Conservation (phyloP, 2,329 filamentous ascomycete genomes). For the Nemania sp. region DNA sequence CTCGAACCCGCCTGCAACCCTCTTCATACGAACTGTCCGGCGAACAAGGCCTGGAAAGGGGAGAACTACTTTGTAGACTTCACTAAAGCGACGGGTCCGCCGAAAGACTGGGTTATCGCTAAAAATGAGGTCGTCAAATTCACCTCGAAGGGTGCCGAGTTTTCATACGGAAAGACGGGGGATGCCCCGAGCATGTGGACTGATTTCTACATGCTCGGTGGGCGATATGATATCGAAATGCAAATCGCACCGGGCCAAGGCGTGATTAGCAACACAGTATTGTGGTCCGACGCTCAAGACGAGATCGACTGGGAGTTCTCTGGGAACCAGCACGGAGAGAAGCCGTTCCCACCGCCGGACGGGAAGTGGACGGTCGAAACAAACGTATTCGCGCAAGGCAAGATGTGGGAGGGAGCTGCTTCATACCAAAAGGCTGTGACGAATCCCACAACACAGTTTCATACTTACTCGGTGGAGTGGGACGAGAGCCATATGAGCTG, state of each 20-base stretch:
- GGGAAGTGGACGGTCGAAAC: constrained; percentile 35
- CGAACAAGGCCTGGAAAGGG: constrained; percentile 35
- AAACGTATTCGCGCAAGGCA: constrained; percentile 36
- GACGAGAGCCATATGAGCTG: constrained; percentile 36
- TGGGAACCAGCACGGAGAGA: constrained; percentile 38
- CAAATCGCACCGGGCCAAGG: constrained; percentile 39
- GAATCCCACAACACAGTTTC: constrained; percentile 37
- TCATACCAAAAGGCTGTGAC: constrained; percentile 34
- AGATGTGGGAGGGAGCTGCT: constrained; percentile 39
- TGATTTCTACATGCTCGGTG: constrained; percentile 40
- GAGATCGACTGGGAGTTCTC: constrained; percentile 42
- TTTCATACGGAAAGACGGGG: constrained; percentile 35
- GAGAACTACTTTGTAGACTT: constrained; percentile 39
- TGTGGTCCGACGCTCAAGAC: constrained; percentile 40
- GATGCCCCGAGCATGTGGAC: constrained; percentile 40
- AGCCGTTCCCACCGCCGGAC: constrained; percentile 37
- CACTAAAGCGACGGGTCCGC: constrained; percentile 33
- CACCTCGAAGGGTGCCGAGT: constrained; percentile 36
- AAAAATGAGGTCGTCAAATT: constrained; percentile 35
- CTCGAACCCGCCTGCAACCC: constrained; percentile 39
- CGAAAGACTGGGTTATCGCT: constrained; percentile 34
- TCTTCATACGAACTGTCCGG: constrained; percentile 32
- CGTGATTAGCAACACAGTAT: constrained; percentile 34
- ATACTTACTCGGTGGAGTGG: constrained; percentile 42
- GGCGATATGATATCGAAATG: constrained; percentile 40